Conservation (phyloP, 176 grass and related monocot genomes). For the Lolium multiflorum region DNA sequence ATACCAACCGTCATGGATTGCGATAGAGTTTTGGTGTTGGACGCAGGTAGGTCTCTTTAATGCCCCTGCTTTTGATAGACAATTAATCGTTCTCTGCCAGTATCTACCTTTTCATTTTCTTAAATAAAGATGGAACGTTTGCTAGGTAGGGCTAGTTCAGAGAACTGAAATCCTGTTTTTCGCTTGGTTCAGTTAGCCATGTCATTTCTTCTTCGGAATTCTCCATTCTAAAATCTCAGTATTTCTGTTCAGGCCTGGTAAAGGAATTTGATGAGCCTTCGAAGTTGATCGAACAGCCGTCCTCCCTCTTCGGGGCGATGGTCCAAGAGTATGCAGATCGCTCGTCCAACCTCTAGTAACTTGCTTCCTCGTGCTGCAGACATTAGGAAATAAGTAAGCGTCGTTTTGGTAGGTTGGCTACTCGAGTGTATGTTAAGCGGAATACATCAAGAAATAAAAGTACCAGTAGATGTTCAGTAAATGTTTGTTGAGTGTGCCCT, state of each 20-base stretch:
- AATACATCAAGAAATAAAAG: no score
- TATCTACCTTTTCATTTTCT: no score
- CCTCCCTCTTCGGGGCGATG: constrained; percentile 70
- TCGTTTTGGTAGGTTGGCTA: background rate
- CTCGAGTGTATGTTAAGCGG: background rate
- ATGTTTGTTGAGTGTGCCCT: no score
- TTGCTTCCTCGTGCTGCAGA: background rate
- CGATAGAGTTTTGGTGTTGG: constrained; percentile 79
- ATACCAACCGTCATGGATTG: constrained; percentile 99
- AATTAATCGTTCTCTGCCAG: no score
- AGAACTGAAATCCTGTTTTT: no score
- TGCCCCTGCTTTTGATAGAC: no score
- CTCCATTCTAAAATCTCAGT: background rate
- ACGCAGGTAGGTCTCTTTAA: constrained; percentile 55
- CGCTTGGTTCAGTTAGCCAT: no score
- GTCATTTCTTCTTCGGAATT: no score
- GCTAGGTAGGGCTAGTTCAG: no score
- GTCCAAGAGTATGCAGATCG: constrained; percentile 85
- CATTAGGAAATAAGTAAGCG: background rate
- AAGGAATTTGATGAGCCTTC: constrained; percentile 82
- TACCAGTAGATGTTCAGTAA: no score
- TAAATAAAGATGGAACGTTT: no score
- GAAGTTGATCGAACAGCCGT: constrained; percentile 66
- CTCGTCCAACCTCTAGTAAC: constrained; percentile 57
- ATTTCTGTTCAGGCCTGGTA: constrained; percentile 61